Evolutionary conservation across 352 stramenopile species (phyloP).

Genomic region (Phytopythium chamaehyphon): DNA sequence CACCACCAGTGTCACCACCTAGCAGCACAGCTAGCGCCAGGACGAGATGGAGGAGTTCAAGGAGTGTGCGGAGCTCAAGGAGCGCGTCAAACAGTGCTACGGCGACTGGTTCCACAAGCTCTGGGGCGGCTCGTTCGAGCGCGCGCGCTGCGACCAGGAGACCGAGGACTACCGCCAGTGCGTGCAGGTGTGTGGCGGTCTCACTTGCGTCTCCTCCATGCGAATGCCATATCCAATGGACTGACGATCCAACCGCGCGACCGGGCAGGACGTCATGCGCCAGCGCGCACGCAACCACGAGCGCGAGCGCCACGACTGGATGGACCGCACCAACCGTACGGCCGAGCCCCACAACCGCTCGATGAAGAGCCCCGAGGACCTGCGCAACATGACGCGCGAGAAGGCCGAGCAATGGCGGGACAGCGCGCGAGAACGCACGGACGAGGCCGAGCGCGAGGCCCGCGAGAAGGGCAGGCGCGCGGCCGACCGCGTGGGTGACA

Average conservation of each 20-base stretch:
- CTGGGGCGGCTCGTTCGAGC: slow-evolving; percentile 60
- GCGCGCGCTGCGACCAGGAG: slow-evolving; percentile 62
- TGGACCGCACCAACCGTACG: slow-evolving; percentile 46
- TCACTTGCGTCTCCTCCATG: too few species aligned
- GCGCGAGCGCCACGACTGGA: slow-evolving; percentile 39
- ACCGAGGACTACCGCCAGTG: slow-evolving; percentile 69
- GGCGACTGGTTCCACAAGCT: slow-evolving; percentile 78
- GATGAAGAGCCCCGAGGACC: slow-evolving; percentile 14
- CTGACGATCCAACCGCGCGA: not conserved
- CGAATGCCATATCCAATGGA: too few species aligned
- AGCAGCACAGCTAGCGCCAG: not conserved
- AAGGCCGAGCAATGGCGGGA: slow-evolving; percentile 19
- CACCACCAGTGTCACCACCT: not conserved
- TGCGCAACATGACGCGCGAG: slow-evolving; percentile 25
- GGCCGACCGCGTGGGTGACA: slow-evolving; percentile 23
- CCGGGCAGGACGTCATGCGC: slow-evolving; percentile 38
- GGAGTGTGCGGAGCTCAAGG: slow-evolving; percentile 75
- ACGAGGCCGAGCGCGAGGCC: slow-evolving; percentile 13
- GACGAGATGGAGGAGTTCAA: slow-evolving; percentile 21
- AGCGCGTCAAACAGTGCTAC: slow-evolving; percentile 79
- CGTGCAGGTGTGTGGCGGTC: slow-evolving; percentile 48
- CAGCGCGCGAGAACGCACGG: not conserved
- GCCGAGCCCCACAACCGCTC: slow-evolving; percentile 16
- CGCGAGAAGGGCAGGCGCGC: slow-evolving; percentile 18
- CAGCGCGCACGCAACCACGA: slow-evolving; percentile 26